Percentiles rank a stretch among this genome's conserved stretches.
Evolutionary conservation across 139 green algal genomes (phyloP).

Genomic region (Spirogloea muscicola): DNA sequence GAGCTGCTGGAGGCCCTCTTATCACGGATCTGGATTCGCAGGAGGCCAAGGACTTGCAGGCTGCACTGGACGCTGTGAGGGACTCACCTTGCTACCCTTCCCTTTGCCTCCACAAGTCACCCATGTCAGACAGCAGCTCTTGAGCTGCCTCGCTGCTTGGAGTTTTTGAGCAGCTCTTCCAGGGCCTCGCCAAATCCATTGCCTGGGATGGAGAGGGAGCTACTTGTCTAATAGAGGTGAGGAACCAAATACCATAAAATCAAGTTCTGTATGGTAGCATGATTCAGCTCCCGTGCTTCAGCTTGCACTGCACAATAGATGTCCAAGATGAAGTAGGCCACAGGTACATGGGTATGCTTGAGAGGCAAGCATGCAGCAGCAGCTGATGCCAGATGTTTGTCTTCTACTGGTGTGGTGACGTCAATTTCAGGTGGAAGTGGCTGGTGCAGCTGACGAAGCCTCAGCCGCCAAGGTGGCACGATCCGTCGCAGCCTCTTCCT

Average conservation of each 20-base stretch:
- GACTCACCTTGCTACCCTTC: neutral
- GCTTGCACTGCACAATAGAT: too few species aligned
- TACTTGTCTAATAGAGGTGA: slow-evolving; percentile 89
- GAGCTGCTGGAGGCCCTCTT: slow-evolving; percentile 50
- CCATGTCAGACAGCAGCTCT: too few species aligned
- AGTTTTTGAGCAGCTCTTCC: slow-evolving; percentile 28
- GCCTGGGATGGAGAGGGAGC: slow-evolving; percentile 98
- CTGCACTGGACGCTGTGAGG: slow-evolving; percentile 76
- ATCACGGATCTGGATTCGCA: slow-evolving; percentile 56
- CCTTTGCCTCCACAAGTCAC: too few species aligned
- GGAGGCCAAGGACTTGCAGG: slow-evolving; percentile 71
- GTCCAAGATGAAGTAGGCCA: too few species aligned
- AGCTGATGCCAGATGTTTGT: too few species aligned
- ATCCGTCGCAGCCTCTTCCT: slow-evolving; percentile 72
- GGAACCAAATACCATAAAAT: too few species aligned
- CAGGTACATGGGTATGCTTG: too few species aligned
- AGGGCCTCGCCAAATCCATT: slow-evolving; percentile 81
- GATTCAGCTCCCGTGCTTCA: too few species aligned
- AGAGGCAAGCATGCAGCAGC: too few species aligned
- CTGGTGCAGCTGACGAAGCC: slow-evolving; percentile 51
- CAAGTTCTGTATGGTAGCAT: too few species aligned
- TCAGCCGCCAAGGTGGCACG: slow-evolving; percentile 69
- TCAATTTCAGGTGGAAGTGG: slow-evolving; percentile 49
- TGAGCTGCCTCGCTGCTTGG: too few species aligned
- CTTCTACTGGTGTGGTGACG: too few species aligned